phyloP scores from a whole-genome alignment of 169 alveolate species.

The Plasmodium vinckei region DNA sequence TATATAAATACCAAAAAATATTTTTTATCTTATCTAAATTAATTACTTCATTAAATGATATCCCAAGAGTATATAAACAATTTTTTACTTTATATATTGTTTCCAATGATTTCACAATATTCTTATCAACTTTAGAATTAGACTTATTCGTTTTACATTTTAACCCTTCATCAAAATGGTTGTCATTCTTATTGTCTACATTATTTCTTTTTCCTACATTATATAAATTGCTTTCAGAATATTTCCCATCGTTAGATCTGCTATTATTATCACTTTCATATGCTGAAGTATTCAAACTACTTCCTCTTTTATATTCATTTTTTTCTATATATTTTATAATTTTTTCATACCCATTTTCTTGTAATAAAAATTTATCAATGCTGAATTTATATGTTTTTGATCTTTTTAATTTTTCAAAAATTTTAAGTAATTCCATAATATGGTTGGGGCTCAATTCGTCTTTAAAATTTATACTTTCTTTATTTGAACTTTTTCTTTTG shows the following conservation, averaged over 20 bases:
- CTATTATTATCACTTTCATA: background rate
- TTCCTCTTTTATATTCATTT: background rate
- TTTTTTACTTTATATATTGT: conserved; percentile 8
- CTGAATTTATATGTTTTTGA: background rate
- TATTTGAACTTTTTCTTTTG: background rate
- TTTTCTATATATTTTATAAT: conserved; percentile 9
- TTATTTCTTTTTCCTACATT: background rate
- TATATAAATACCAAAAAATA: conserved; percentile 69
- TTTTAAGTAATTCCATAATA: conserved; percentile 24
- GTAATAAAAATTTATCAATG: conserved; percentile 4
- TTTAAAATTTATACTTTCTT: conserved; percentile 10
- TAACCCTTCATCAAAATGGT: too few relatives aligned
- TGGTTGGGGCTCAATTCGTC: conserved; percentile 15
- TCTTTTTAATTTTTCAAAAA: conserved; percentile 21
- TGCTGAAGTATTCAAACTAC: background rate
- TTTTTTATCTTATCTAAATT: conserved; percentile 30
- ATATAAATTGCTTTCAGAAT: background rate
- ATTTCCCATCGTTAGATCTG: background rate
- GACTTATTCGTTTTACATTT: too few relatives aligned
- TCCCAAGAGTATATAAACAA: conserved; percentile 7
- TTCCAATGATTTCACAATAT: background rate
- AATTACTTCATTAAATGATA: conserved; percentile 50
- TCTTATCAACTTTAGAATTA: background rate
- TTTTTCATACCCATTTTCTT: conserved; percentile 10
- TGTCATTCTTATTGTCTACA: background rate